phyloP scores from a whole-genome alignment of 140 eudicot species.

The Ambrosia hybrid region DNA sequence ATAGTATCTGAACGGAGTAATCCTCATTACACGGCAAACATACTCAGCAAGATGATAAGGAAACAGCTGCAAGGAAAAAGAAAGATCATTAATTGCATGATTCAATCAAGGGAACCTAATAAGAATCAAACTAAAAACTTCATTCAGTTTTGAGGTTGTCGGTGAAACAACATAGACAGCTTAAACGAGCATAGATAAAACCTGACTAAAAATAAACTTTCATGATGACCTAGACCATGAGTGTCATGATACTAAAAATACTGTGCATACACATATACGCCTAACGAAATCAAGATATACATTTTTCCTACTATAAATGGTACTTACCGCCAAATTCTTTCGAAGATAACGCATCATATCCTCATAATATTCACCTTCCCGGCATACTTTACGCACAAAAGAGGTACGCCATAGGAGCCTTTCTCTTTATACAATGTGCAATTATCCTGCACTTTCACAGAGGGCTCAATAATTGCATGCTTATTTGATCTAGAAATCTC shows the following conservation, averaged over 20 bases:
- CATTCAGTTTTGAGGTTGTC: background rate
- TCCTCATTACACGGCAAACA: conserved; percentile 93
- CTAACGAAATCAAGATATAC: background rate
- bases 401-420: conserved; percentile 84
- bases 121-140: background rate
- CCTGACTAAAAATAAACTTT: background rate
- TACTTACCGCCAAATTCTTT: conserved; percentile 82
- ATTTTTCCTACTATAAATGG: conserved; percentile 5
- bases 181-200: background rate
- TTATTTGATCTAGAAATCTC: background rate
- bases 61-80: conserved; percentile 75
- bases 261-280: background rate
- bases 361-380: conserved; percentile 93
- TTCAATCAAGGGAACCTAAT: conserved; percentile 12
- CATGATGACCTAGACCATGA: conserved; percentile 12
- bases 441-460: conserved; percentile 56
- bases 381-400: conserved; percentile 87
- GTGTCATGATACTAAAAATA: background rate
- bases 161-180: conserved; percentile 9
- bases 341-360: conserved; percentile 95
- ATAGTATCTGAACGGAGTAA: conserved; percentile 95
- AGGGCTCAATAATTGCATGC: background rate
- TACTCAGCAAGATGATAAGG: conserved; percentile 99
- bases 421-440: conserved; percentile 85
- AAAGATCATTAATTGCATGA: conserved; percentile 22